Base-by-base conservation (phyloP, 495 filamentous ascomycete species). In the Neurospora sp. region DNA sequence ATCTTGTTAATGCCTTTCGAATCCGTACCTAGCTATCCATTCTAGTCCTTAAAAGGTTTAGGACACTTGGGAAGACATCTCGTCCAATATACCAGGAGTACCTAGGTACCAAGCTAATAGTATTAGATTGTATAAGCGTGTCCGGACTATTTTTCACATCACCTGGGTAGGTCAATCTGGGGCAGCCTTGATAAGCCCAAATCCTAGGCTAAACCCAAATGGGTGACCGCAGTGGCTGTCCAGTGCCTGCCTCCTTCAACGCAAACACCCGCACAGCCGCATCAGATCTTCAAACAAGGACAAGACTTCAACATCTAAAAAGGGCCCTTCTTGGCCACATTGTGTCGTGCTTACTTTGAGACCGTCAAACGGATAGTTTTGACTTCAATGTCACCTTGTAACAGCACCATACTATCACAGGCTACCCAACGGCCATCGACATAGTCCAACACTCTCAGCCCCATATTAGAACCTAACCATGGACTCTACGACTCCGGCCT, bases 151-250 rank as follows among this genome's bases (percentile, higher is more conserved):
- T 22, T 22, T 22, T 22, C 22, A 22, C 22, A 22, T 22, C 22
- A 22, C 22, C 22, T 22, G 22, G 22, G 22, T 22, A 22, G 22
- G 27, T 31, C 27, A 35, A 22, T 68, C 39, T 72, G 59, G 42
- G 20, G 59, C 59, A 72, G 27, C 65, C 1, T 39, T 31, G 44
- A 47, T 47, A 47, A 53, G 20, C 45, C 53, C 47, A 10, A n/a
- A 53, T 53, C 20, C 5, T 53, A 45, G 74, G 73, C 80, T 81
- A 80, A 78, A 68, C 80, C 77, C 38, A 10, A 74, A 74, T 73
- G 39, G 75, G 76, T 79, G 74, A 81, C 79, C 79, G 78, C 27
- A 31, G 27, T 77, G 73, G 53, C 61, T 27, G 27, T 22, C 22
- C 22, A 22, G 22, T 22, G 22, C 22, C 22, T 22, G 22, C 22